Evolutionary conservation across 1,139 yeast species (phyloP).

Genomic region (Groenewaldozyma auringiensis): DNA sequence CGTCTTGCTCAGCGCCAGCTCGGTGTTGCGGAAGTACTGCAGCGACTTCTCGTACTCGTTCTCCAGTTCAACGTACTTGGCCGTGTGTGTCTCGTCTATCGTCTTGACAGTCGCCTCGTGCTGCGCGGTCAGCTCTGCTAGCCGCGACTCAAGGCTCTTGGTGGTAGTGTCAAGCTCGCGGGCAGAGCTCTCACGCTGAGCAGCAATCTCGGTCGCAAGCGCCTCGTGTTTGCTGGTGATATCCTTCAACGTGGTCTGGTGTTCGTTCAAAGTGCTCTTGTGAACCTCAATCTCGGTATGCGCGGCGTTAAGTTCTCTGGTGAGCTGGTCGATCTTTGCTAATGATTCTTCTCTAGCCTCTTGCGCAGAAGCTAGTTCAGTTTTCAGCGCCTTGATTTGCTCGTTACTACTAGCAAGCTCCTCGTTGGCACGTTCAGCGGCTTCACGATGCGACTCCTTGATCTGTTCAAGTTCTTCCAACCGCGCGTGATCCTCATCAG

Average conservation of each 20-base stretch:
- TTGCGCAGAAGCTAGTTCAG: conserved; percentile 21
- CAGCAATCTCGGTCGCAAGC: conserved; percentile 9
- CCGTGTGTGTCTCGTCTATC: conserved; percentile 9
- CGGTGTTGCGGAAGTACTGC: conserved; percentile 65
- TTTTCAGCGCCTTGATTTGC: conserved; percentile 23
- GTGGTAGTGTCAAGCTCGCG: conserved; percentile 1
- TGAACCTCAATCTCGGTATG: conserved; percentile 16
- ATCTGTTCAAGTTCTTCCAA: conserved; percentile 20
- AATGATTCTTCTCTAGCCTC: conserved; percentile 12
- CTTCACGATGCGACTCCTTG: conserved; percentile 28
- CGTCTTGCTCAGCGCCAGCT: conserved; percentile 64
- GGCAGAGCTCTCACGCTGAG: neutral
- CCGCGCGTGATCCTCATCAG: conserved; percentile 15
- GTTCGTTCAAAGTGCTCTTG: conserved; percentile 11
- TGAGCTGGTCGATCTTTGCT: conserved; percentile 17
- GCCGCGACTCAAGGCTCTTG: conserved; percentile 5
- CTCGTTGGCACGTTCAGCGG: conserved; percentile 25
- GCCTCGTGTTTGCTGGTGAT: conserved; percentile 14
- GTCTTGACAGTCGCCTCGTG: conserved; percentile 8
- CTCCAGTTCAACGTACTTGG: conserved; percentile 28
- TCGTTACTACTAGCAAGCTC: conserved; percentile 22
- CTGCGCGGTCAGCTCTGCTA: conserved; percentile 3
- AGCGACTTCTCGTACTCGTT: conserved; percentile 63
- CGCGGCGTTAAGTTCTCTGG: conserved; percentile 11
- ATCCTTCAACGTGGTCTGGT: conserved; percentile 32